phyloP scores from a whole-genome alignment of 768 basidiomycete species.

The Collybia sordida region DNA sequence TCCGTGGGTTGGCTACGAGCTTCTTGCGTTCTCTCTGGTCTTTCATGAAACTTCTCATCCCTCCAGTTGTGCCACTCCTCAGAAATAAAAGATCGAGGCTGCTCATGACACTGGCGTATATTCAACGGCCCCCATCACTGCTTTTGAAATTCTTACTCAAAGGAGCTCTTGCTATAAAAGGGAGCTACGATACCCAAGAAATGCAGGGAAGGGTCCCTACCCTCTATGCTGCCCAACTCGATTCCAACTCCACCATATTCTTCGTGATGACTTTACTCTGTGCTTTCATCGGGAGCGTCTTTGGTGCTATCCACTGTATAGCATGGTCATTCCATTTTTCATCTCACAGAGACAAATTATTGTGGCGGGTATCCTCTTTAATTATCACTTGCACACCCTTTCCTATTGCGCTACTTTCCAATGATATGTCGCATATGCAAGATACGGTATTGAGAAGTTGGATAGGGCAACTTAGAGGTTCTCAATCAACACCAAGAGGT shows the following conservation, averaged over 20 bases:
- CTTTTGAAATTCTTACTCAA: no score
- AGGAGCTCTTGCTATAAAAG: neutral
- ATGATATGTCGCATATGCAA: no score
- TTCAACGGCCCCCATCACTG: no score
- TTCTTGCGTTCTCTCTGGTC: neutral
- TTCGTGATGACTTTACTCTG: no score
- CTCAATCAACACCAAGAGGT: no score
- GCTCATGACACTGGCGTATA: no score
- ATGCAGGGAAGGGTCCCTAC: neutral
- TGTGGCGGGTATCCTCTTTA: conserved; percentile 1
- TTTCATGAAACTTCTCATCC: no score
- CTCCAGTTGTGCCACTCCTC: no score
- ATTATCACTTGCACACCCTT: neutral
- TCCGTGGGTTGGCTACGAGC: neutral
- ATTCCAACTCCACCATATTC: neutral
- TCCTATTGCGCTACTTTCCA: neutral
- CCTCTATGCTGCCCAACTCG: neutral
- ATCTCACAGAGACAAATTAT: neutral
- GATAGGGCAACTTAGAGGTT: no score
- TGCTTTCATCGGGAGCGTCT: neutral
- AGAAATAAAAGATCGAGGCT: no score
- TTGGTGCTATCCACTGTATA: conserved; percentile 2
- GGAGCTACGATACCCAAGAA: neutral
- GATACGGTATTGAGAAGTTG: no score
- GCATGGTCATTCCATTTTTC: conserved; percentile 3